phyloP scores from a whole-genome alignment of 495 filamentous ascomycete genomes.

The Neurospora sp. region DNA sequence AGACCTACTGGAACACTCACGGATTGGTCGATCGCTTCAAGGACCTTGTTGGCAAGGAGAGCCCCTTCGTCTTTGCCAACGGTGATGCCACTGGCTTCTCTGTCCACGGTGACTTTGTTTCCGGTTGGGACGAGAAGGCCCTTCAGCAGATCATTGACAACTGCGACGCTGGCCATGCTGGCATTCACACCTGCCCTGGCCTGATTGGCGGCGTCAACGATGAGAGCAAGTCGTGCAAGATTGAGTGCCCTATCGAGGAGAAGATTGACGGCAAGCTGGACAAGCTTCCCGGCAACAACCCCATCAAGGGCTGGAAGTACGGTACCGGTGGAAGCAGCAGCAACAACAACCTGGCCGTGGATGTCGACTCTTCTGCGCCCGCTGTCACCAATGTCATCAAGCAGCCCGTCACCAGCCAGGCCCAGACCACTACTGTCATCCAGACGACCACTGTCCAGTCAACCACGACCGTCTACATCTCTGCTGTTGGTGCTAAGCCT shows the following conservation, averaged over 20 bases:
- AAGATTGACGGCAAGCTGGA: conserved; percentile 21
- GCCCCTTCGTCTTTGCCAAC: conserved; percentile 57
- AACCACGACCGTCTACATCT: conserved; percentile 44
- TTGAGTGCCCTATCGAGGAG: conserved; percentile 31
- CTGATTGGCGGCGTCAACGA: conserved; percentile 33
- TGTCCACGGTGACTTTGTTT: conserved; percentile 62
- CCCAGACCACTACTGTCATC: conserved; percentile 25
- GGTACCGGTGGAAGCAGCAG: conserved; percentile 21
- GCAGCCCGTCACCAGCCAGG: conserved; percentile 7
- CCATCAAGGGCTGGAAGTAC: conserved; percentile 29
- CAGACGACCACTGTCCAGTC: conserved; percentile 27
- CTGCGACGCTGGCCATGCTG: conserved; percentile 44
- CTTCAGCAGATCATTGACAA: conserved; percentile 50
- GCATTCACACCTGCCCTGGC: conserved; percentile 47
- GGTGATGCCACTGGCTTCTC: conserved; percentile 48
- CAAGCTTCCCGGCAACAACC: conserved; percentile 52
- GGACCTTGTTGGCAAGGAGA: conserved; percentile 45
- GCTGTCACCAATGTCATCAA: neutral
- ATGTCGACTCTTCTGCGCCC: neutral
- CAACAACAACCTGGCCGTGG: conserved; percentile 10
- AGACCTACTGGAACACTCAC: conserved; percentile 55
- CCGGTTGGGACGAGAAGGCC: conserved; percentile 55
- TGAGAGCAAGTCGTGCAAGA: conserved; percentile 34
- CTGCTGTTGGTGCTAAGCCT: conserved; percentile 11
- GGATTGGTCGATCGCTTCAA: conserved; percentile 40